A percentile compares a stretch with the other conserved stretches of the same genome.
These are phyloP conservation scores for Furculomyces boomerangus DNA, from an alignment of 371 early-diverging fungal genomes.

Conservation along the genomic window DNA sequence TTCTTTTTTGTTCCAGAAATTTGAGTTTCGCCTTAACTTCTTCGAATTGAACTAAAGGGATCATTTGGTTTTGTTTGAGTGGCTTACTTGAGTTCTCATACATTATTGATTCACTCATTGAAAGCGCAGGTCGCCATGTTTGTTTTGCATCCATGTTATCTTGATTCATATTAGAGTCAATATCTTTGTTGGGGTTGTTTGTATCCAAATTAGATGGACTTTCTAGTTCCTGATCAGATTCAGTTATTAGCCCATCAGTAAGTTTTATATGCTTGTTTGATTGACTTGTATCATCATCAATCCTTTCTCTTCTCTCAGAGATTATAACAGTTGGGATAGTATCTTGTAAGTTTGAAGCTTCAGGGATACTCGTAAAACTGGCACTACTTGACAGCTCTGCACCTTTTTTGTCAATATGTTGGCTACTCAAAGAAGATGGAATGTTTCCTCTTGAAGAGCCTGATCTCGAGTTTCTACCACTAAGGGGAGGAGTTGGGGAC, in stretches of 20 bases:
- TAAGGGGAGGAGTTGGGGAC: neutral
- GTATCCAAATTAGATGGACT: neutral
- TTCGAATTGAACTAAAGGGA: constrained; percentile 52
- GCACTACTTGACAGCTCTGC: neutral
- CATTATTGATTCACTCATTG: constrained; percentile 15
- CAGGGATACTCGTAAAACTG: neutral
- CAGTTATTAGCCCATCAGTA: neutral
- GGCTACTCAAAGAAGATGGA: neutral
- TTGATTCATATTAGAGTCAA: too few species aligned
- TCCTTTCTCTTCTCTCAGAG: too few species aligned
- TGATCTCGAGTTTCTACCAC: neutral
- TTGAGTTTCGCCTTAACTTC: constrained; percentile 65
- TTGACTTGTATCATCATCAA: neutral
- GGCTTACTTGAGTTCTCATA: constrained; percentile 3
- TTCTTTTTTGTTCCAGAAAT: constrained; percentile 59
- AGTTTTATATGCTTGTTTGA: neutral
- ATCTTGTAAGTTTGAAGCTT: neutral
- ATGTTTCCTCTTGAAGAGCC: neutral
- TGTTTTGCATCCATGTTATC: neutral
- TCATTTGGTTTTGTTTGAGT: constrained; percentile 15
- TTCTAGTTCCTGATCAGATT: neutral
- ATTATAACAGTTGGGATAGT: neutral
- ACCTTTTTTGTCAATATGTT: neutral
- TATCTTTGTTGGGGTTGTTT: neutral
- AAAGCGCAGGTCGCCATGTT: constrained; percentile 14